Conservation (phyloP, 768 basidiomycete species). For the Tremella yokohamensis region DNA sequence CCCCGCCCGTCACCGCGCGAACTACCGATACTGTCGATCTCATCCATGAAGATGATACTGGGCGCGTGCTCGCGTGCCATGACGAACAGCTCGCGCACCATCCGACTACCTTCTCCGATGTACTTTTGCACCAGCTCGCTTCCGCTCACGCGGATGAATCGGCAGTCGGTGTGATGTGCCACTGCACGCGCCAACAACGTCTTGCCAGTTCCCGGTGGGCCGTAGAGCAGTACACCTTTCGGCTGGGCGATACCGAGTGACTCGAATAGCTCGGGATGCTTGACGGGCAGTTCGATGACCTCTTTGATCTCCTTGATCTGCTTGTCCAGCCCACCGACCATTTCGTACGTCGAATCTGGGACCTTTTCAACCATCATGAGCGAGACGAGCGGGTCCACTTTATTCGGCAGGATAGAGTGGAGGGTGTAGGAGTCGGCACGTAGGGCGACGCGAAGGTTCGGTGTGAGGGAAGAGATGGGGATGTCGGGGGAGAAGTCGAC, state of each 20-base stretch:
- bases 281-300: conserved; percentile 95
- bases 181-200: conserved; percentile 91
- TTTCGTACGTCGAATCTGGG: conserved; percentile 97
- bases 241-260: conserved; percentile 94
- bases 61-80: conserved; percentile 98
- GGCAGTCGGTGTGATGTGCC: conserved; percentile 95
- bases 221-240: conserved; percentile 91
- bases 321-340: conserved; percentile 98
- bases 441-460: conserved; percentile 86
- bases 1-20: conserved; percentile 71
- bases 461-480: conserved; percentile 71
- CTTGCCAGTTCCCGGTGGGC: conserved; percentile 95
- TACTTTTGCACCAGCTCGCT: conserved; percentile 97
- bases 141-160: conserved; percentile 92
- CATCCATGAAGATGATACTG: conserved; percentile 99
- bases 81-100: conserved; percentile 96
- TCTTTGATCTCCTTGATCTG: conserved; percentile 99
- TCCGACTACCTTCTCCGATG: conserved; percentile 91
- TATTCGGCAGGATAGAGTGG: conserved; percentile 94
- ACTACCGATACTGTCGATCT: conserved; percentile 95
- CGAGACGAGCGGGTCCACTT: conserved; percentile 95
- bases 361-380: conserved; percentile 99
- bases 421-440: conserved; percentile 94
- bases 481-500: conserved; percentile 90
- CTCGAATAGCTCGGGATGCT: conserved; percentile 96